Base-by-base conservation (phyloP, 192 early-diverging fungal genomes). In the Podochytrium sp. region DNA sequence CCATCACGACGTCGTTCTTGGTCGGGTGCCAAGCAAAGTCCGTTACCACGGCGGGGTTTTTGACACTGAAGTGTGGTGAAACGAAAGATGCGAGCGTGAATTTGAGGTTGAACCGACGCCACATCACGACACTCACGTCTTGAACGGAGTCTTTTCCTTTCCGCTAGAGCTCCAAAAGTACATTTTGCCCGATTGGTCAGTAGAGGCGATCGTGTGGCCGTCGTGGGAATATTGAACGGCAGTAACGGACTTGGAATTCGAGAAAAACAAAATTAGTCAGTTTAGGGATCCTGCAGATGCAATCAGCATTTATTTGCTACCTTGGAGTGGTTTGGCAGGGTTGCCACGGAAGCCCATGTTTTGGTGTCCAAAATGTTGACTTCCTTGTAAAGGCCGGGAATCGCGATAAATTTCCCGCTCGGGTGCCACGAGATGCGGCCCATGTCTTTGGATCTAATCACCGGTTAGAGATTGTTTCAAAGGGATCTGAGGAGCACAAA, bases 21-120 rank as follows among this genome's bases (percentile, higher is more conserved):
- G 70, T 73, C n/a, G 92, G 90, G 63, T 87, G 80, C 92, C 92
- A 94, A 23, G 84, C 80, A 1, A 92, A 71, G 34, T 82, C 86
- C 39, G 87, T 86, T 34, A 90, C 79, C 4, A 75, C 33, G n/a
- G 66, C 69, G 2, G 68, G 52, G 27, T 69, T 73, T 23, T 73
- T 76, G 43, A 60, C 42, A 5, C 69, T 71, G 69, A 16, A 6
- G n/a, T n/a, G n/a, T 14, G 33, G 25, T 16, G 27, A 57, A 60
- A 32, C 30, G 5, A 10, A 20, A 65, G 35, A n/a, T n/a, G n/a
- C n/a, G n/a, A n/a, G n/a, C n/a, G n/a, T n/a, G n/a, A 47, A 34
- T n/a, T 34, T 2, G 0, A 65, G 47, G 20, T 65, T 23, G 35
- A 53, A 23, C 27, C 51, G 35, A 38, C n/a, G n/a, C n/a, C n/a